Evolutionary conservation across 768 basidiomycete genomes (phyloP).

Genomic region (Lactifluus hygrophoroides): DNA sequence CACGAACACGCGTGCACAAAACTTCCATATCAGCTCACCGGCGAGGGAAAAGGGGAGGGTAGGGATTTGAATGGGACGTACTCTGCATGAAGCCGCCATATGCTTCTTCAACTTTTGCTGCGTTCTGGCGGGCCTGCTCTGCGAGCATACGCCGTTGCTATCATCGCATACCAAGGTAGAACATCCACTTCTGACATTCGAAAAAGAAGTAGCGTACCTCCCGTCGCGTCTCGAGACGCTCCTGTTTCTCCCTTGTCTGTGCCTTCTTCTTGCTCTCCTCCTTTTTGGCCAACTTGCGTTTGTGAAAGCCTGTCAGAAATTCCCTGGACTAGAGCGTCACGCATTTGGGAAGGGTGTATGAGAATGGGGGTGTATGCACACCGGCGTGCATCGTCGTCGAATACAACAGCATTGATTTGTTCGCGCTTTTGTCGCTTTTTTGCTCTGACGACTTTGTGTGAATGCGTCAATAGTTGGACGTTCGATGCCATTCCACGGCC

Average conservation of each 20-base stretch:
- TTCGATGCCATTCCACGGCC: constrained; percentile 31
- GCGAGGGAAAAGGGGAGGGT: neutral
- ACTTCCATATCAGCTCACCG: constrained; percentile 1
- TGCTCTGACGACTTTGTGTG: constrained; percentile 52
- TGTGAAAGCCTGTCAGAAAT: constrained; percentile 89
- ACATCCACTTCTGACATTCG: constrained; percentile 9
- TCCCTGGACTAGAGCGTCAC: constrained; percentile 41
- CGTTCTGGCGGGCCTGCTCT: constrained; percentile 72
- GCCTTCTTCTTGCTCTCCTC: constrained; percentile 71
- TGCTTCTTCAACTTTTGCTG: constrained; percentile 65
- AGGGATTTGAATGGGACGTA: neutral
- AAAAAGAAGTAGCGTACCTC: constrained; percentile 46
- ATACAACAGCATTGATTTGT: constrained; percentile 73
- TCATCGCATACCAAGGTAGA: constrained; percentile 13
- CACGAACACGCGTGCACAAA: neutral
- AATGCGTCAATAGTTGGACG: constrained; percentile 49
- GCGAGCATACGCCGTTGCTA: constrained; percentile 74
- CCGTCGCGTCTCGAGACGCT: constrained; percentile 61
- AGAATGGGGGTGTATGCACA: constrained; percentile 2
- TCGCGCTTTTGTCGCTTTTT: constrained; percentile 57
- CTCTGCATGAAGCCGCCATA: constrained; percentile 35
- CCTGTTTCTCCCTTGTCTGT: constrained; percentile 66
- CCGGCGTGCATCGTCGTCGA: constrained; percentile 78
- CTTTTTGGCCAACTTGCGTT: constrained; percentile 78
- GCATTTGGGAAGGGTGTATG: neutral